Conservation (phyloP, 176 grass and related monocot species). For the Tillandsia fasciculata region DNA sequence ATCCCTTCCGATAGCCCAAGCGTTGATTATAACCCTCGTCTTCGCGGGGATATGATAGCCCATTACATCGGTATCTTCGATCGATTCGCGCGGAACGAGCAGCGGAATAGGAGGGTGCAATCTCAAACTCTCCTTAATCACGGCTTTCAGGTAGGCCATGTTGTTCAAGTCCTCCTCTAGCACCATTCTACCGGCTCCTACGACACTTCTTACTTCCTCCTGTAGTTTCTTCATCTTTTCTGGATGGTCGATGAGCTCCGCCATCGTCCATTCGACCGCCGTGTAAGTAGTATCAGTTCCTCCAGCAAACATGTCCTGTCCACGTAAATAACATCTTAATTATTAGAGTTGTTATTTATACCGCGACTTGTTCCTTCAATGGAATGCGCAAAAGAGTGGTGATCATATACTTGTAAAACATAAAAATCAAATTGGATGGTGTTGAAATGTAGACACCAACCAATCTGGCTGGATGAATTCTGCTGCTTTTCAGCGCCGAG, state of each 20-base stretch:
- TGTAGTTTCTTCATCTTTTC: slow-evolving; percentile 23
- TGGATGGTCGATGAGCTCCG: slow-evolving; percentile 18
- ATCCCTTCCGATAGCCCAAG: slow-evolving; percentile 34
- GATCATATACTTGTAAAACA: too few relatives aligned
- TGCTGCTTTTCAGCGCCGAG: too few relatives aligned
- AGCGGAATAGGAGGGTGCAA: slow-evolving; percentile 31
- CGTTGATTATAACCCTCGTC: slow-evolving; percentile 19
- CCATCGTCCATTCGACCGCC: slow-evolving; percentile 16
- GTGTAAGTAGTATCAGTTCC: slow-evolving; percentile 10
- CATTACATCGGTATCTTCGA: slow-evolving; percentile 20
- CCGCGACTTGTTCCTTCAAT: too few relatives aligned
- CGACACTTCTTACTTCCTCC: slow-evolving; percentile 23
- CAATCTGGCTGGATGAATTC: too few relatives aligned
- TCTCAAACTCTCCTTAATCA: slow-evolving; percentile 38
- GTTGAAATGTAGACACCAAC: too few relatives aligned
- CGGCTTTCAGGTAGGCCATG: slow-evolving; percentile 22
- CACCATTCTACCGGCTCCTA: not conserved
- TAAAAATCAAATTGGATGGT: too few relatives aligned
- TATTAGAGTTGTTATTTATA: too few relatives aligned
- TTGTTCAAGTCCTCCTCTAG: slow-evolving; percentile 18
- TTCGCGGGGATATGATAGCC: slow-evolving; percentile 27
- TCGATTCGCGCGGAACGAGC: slow-evolving; percentile 23
- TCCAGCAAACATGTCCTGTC: slow-evolving; percentile 15
- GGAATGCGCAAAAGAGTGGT: too few relatives aligned
- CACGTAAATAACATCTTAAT: too few relatives aligned